Base-by-base conservation (phyloP, 805 yeast species). In the Ogataea naganishii region DNA sequence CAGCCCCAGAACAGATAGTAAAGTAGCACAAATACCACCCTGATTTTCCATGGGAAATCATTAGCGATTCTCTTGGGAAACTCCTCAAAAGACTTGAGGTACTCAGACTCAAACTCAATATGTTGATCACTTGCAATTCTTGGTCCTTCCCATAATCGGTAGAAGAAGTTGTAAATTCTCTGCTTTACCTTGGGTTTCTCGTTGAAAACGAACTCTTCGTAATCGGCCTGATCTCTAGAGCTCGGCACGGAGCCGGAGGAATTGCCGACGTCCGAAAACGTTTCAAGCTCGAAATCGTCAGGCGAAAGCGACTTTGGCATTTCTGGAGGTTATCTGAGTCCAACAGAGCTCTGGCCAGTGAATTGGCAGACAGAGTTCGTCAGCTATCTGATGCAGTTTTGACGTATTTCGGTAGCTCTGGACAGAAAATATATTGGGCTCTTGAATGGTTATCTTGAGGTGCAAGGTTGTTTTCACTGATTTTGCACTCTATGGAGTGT, bases 141-240 rank as follows among this genome's bases (percentile, higher is more conserved):
- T 0, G 85, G 84, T 1, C 86, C 84, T n/a, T 53, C 32, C 78
- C 81, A 71, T 2, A 71, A 15, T 14, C 39, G 44, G 13, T 18
- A 8, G n/a, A 35, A 22, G 17, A 43, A 44, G 12, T 27, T 17
- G 5, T 21, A 32, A 4, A 27, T 4, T 10, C 32, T 40, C 12
- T 23, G 14, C 9, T 20, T 26, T 10, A 24, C 29, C 13, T 21
- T 23, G 4, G 14, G 9, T 4, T n/a, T 12, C 16, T 15, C 7
- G 9, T 26, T 28, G 14, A 4, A 18, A 4, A 23, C 17, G 14
- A 4, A 11, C 10, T n/a, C n/a, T 20, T 10, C 12, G 10, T 19
- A 7, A 14, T 15, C 10, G 8, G 21, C 23, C 13, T 4, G 18
- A n/a, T n/a, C n/a, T 9, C 17, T 19, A 8, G 19, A 20, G 7